phyloP scores from a whole-genome alignment of 306 rosid genomes.

The Parietaria judaica region DNA sequence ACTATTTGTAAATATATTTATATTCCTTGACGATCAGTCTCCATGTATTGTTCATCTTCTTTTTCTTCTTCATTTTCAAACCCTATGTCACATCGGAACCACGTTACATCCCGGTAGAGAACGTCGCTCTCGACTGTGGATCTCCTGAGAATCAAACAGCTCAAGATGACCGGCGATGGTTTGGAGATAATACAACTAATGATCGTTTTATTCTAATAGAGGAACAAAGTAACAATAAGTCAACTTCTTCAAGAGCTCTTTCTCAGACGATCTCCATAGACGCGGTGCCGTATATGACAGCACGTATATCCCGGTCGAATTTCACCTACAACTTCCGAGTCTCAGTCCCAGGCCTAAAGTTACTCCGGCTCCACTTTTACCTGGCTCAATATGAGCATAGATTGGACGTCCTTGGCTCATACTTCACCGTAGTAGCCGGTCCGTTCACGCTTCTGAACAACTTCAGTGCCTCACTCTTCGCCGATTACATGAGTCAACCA shows the following conservation, averaged over 20 bases:
- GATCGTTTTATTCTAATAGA: neutral
- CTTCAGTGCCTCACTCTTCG: slow-evolving; percentile 32
- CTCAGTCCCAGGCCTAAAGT: neutral
- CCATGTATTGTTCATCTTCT: too few species aligned
- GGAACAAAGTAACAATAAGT: neutral
- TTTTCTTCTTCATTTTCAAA: too few species aligned
- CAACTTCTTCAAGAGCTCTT: neutral
- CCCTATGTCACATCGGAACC: too few species aligned
- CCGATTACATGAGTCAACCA: neutral
- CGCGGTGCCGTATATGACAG: neutral
- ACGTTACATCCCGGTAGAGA: too few species aligned
- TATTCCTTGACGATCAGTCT: too few species aligned
- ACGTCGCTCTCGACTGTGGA: too few species aligned
- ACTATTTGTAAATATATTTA: too few species aligned
- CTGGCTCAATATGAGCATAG: neutral
- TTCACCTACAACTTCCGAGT: neutral
- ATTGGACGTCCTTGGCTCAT: slow-evolving; percentile 14
- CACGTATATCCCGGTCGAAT: neutral
- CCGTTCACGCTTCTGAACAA: slow-evolving; percentile 34
- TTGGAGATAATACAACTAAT: slow-evolving; percentile 2
- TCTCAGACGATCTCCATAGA: neutral
- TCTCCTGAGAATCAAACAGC: too few species aligned
- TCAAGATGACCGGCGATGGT: slow-evolving; percentile 5
- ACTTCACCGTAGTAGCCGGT: slow-evolving; percentile 41
- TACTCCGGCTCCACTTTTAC: neutral